These are phyloP conservation scores for Daedalea quercina DNA, from an alignment of 768 basidiomycete genomes.

Conservation along the genomic window DNA sequence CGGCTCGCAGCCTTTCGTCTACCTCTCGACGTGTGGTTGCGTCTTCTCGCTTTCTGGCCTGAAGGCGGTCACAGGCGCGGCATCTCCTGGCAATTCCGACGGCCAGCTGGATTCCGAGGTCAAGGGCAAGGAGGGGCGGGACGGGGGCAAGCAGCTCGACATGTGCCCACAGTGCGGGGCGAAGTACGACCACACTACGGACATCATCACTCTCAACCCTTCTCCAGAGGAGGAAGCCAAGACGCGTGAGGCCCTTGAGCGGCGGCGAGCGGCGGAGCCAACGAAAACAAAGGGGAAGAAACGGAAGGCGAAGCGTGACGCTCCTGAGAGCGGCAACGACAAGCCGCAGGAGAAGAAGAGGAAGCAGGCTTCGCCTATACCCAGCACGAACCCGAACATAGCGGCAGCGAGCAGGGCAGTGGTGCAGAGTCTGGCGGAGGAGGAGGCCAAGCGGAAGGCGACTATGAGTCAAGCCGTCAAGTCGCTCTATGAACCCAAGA, in stretches of 20 bases:
- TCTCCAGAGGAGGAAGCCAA: slow-evolving; percentile 54
- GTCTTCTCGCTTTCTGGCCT: slow-evolving; percentile 86
- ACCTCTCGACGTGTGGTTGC: slow-evolving; percentile 80
- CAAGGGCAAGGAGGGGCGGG: slow-evolving; percentile 24
- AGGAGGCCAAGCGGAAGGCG: slow-evolving; percentile 79
- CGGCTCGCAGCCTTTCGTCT: slow-evolving; percentile 82
- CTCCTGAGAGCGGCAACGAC: slow-evolving; percentile 24
- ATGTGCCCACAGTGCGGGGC: slow-evolving; percentile 74
- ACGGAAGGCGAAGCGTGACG: slow-evolving; percentile 39
- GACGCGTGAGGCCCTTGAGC: slow-evolving; percentile 51
- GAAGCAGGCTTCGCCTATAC: slow-evolving; percentile 36
- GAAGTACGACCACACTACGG: slow-evolving; percentile 52
- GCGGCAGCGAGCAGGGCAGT: slow-evolving; percentile 60
- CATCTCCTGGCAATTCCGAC: slow-evolving; percentile 19
- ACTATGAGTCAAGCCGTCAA: slow-evolving; percentile 84
- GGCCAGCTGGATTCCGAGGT: slow-evolving; percentile 19
- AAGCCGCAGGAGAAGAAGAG: slow-evolving; percentile 31
- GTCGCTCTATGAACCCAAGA: slow-evolving; percentile 63
- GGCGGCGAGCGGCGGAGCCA: slow-evolving; percentile 47
- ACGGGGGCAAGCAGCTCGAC: slow-evolving; percentile 33
- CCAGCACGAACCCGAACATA: slow-evolving; percentile 46
- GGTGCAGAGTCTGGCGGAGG: slow-evolving; percentile 62
- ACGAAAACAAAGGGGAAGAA: slow-evolving; percentile 56
- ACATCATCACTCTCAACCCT: slow-evolving; percentile 67
- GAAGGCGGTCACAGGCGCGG: slow-evolving; percentile 47